Evolutionary conservation across 164 flowering plant species (phyloP).

Genomic region (Malania oleifera): DNA sequence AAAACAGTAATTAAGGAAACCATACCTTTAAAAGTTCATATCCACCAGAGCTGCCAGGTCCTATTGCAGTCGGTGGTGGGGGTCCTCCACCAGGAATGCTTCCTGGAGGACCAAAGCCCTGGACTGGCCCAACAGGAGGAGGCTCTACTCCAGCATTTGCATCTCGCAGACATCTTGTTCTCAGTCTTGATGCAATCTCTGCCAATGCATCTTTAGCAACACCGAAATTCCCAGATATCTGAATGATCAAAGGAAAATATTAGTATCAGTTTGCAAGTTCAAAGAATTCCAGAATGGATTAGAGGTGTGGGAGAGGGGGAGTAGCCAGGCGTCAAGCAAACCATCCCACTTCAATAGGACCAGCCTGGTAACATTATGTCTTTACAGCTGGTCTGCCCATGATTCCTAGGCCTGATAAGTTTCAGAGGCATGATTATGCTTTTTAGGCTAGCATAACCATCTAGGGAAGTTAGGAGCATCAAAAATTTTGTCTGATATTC

Average conservation of each 20-base stretch:
- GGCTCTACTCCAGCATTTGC: slow-evolving; percentile 34
- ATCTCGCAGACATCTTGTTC: slow-evolving; percentile 54
- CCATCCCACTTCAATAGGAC: too few species aligned
- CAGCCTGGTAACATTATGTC: too few species aligned
- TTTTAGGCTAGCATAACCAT: too few species aligned
- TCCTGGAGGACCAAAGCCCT: slow-evolving; percentile 34
- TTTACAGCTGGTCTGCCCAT: too few species aligned
- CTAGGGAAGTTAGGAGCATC: too few species aligned
- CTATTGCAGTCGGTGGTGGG: slow-evolving; percentile 28
- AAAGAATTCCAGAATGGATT: not conserved
- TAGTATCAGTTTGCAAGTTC: slow-evolving; percentile 2
- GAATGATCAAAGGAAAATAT: slow-evolving; percentile 8
- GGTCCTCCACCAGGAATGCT: slow-evolving; percentile 29
- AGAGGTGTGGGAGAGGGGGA: too few species aligned
- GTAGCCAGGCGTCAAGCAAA: too few species aligned
- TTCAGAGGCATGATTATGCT: too few species aligned
- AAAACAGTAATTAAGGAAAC: not conserved
- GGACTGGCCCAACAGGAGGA: slow-evolving; percentile 32
- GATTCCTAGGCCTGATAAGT: too few species aligned
- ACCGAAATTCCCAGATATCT: slow-evolving; percentile 57
- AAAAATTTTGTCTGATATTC: too few species aligned
- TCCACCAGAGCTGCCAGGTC: slow-evolving; percentile 38
- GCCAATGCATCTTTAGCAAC: slow-evolving; percentile 64
- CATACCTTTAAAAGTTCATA: slow-evolving; percentile 40
- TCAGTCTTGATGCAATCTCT: slow-evolving; percentile 59